Evolutionary conservation across 345 rosid species (phyloP).

Genomic region (Hibiscus mutabilis): DNA sequence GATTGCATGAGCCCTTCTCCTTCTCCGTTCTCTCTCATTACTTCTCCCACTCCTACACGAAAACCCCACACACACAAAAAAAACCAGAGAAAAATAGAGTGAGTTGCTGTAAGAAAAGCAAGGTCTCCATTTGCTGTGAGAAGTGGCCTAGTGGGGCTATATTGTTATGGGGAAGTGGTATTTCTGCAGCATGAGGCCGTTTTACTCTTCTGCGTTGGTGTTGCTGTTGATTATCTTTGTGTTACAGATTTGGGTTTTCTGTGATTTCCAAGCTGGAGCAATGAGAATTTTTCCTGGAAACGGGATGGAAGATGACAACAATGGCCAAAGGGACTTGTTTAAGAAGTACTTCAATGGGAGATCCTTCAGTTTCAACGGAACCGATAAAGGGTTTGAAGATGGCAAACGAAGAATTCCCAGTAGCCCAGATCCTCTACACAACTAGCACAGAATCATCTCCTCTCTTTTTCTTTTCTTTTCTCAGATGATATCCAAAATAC

Average conservation of each 20-base stretch:
- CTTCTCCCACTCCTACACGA: too few relatives aligned
- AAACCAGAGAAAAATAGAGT: not conserved
- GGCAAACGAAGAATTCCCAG: slow-evolving; percentile 72
- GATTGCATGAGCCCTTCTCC: not conserved
- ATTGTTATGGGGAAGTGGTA: too few relatives aligned
- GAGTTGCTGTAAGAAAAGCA: not conserved
- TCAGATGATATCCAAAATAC: slow-evolving; percentile 42
- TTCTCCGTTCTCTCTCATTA: not conserved
- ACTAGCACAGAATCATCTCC: slow-evolving; percentile 31
- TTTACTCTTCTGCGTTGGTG: slow-evolving; percentile 19
- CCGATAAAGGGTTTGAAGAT: slow-evolving; percentile 35
- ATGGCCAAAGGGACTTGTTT: slow-evolving; percentile 22
- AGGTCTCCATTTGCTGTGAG: too few relatives aligned
- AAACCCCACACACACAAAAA: too few relatives aligned
- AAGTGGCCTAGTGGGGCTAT: slow-evolving; percentile 17
- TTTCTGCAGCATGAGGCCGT: slow-evolving; percentile 11
- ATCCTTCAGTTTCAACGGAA: slow-evolving; percentile 23
- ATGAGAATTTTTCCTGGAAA: slow-evolving; percentile 31
- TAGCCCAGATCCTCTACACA: slow-evolving; percentile 92
- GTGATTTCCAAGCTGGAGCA: slow-evolving; percentile 37
- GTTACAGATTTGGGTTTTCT: slow-evolving; percentile 38
- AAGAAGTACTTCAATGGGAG: slow-evolving; percentile 35
- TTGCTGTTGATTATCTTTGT: slow-evolving; percentile 12
- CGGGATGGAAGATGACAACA: slow-evolving; percentile 4
- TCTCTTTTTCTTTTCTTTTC: not conserved